These are phyloP conservation scores for Colletotrichum zoysiae DNA, from an alignment of 2,329 filamentous ascomycete genomes.

Conservation along the genomic window DNA sequence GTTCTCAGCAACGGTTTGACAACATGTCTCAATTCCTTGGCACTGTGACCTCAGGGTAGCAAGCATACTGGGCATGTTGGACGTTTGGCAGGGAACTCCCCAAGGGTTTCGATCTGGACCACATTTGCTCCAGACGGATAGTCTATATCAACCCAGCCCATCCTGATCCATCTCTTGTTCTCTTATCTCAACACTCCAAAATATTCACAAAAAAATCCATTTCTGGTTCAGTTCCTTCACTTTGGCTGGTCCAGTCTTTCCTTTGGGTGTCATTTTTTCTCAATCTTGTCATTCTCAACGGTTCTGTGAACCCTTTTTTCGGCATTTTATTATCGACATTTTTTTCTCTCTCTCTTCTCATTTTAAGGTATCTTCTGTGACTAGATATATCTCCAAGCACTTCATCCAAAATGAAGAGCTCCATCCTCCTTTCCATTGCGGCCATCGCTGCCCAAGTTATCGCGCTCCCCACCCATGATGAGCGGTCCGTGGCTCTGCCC, in stretches of 20 bases:
- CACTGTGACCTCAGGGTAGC: conserved; percentile 28
- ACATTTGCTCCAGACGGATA: conserved; percentile 20
- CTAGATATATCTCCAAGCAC: conserved; percentile 7
- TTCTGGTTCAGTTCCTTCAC: conserved; percentile 36
- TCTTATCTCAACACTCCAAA: conserved; percentile 28
- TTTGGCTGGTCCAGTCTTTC: conserved; percentile 40
- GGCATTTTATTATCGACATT: neutral
- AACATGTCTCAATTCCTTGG: conserved; percentile 41
- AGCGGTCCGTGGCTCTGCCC: conserved; percentile 29
- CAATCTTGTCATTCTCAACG: conserved; percentile 26
- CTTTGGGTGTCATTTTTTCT: conserved; percentile 22
- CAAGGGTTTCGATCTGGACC: conserved; percentile 25
- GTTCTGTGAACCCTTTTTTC: conserved; percentile 37
- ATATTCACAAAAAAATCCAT: conserved; percentile 21
- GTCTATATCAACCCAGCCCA: conserved; percentile 39
- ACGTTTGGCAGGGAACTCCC: conserved; percentile 13
- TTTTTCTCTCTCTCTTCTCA: conserved; percentile 4
- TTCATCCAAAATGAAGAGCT: conserved; percentile 40
- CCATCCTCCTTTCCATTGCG: conserved; percentile 39
- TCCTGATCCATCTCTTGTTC: neutral
- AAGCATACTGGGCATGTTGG: conserved; percentile 16
- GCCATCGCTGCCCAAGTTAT: conserved; percentile 41
- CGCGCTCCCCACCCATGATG: conserved; percentile 31
- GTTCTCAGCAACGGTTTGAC: conserved; percentile 37
- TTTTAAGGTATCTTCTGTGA: neutral